Percentiles rank a stretch among this genome's conserved stretches.
Evolutionary conservation across 352 stramenopile species (phyloP).

Genomic region (Phytophthora pluvialis): DNA sequence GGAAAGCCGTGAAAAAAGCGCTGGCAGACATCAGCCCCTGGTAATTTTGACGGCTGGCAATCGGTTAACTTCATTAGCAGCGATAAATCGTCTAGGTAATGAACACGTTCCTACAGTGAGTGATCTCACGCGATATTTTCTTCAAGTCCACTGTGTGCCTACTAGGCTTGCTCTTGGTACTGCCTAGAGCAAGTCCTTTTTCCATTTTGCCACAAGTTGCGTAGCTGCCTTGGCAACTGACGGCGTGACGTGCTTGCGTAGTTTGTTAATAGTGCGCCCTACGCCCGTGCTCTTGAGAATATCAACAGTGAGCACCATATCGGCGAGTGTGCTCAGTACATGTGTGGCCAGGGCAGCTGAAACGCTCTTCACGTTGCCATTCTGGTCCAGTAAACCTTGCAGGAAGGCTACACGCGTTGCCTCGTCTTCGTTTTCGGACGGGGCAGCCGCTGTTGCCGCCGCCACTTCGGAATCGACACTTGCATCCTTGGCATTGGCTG

Average conservation of each 20-base stretch:
- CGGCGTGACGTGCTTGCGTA: slow-evolving; percentile 75
- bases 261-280: slow-evolving; percentile 87
- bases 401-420: slow-evolving; percentile 73
- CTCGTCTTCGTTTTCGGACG: slow-evolving; percentile 52
- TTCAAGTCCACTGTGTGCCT: slow-evolving; percentile 11
- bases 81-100: neutral
- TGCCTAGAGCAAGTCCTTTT: slow-evolving; percentile 80
- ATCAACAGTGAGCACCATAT: slow-evolving; percentile 79
- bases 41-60: slow-evolving; percentile 35
- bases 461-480: slow-evolving; percentile 28
- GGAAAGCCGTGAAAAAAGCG: slow-evolving; percentile 57
- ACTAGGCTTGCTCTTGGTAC: slow-evolving; percentile 16
- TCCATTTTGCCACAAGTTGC: slow-evolving; percentile 85
- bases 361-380: slow-evolving; percentile 78
- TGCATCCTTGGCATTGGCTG: slow-evolving; percentile 4
- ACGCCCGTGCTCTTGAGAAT: slow-evolving; percentile 86
- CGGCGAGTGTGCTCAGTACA: slow-evolving; percentile 71
- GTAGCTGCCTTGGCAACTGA: slow-evolving; percentile 72
- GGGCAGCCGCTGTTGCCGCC: slow-evolving; percentile 23
- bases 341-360: slow-evolving; percentile 69
- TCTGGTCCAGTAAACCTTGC: slow-evolving; percentile 78
- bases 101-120: slow-evolving; percentile 11
- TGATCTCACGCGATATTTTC: slow-evolving; percentile 8
- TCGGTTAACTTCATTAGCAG: slow-evolving; percentile 11
- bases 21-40: slow-evolving; percentile 80